These are phyloP conservation scores for Eucalyptus erythrocorys DNA, from an alignment of 345 rosid species.

Conservation along the genomic window DNA sequence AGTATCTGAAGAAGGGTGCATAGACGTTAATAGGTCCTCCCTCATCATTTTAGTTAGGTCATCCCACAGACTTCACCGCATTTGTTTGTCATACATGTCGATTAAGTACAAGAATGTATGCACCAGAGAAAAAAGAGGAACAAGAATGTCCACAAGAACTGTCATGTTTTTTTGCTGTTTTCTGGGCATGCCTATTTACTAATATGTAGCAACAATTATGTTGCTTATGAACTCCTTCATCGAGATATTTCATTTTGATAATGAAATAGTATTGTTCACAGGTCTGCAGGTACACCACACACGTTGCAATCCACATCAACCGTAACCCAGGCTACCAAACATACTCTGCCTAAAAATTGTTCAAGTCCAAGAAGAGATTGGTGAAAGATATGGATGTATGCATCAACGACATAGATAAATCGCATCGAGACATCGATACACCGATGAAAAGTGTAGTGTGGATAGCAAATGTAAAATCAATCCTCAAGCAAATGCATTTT, in stretches of 20 bases:
- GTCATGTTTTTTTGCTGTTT: not conserved
- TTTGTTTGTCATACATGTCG: not conserved
- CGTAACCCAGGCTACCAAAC: not conserved
- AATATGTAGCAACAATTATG: not conserved
- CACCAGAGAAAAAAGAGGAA: not conserved
- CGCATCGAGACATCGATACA: not conserved
- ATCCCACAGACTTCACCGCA: not conserved
- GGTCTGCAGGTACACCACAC: not conserved
- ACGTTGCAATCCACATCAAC: not conserved
- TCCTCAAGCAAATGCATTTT: not conserved
- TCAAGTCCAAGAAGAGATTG: not conserved
- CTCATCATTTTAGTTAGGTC: conserved; percentile 18
- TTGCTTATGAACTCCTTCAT: not conserved
- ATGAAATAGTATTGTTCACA: not conserved
- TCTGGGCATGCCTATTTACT: not conserved
- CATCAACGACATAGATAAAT: not conserved
- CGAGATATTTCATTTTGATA: not conserved
- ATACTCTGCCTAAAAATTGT: not conserved
- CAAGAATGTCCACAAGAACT: not conserved
- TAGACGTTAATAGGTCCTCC: not conserved
- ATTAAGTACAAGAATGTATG: not conserved
- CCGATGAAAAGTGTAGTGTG: not conserved
- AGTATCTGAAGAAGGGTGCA: not conserved
- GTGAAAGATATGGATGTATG: not conserved
- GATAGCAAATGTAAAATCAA: not conserved